Base-by-base conservation (phyloP, 1,284 basidiomycete genomes). In the Rhodofomes roseus region DNA sequence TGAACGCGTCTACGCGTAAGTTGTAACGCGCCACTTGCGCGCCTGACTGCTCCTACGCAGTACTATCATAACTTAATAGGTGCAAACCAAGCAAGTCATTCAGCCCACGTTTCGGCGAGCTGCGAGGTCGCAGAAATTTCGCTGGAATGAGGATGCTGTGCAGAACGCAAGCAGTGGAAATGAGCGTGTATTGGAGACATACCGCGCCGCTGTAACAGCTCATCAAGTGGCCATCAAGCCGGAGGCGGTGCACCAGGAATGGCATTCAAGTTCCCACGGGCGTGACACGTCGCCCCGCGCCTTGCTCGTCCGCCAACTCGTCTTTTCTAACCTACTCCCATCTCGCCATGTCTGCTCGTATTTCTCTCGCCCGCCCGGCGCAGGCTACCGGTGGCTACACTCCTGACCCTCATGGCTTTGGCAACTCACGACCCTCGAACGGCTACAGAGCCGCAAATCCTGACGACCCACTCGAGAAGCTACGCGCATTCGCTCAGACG, bases 401-500 rank as follows among this genome's bases (percentile, higher is more conserved):
- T 55, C 71, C 79, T 37, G 89, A 92, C 77, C 89, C 89, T 1
- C 86, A 91, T 70, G 87, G 87, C 40, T 83, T 90, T 58, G 81
- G 82, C 55, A 90, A 89, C 74, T 80, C 86, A 23, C 79, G 83
- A 61, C 77, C 82, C 2, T 84, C 87, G 8, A 75, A 85, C 43
- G 88, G 89, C 56, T 92, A 87, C 79, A 84, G 88, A 62, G 81
- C 89, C 5, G 89, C 87, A 48, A 83, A 90, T 76, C 85, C 91
- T 4, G 91, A 94, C 69, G 89, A 91, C 74, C 86, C 93, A 1
- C 68, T 96, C 63, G 92, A 93, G 73, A 92, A 93, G 77, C 77
- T 97, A 63, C 86, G 92, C 67, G 82, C 83, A 12, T 81, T 88
- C 68, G 89, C 89, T 69, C 85, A 84, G 72, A 85, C 89, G 74